Conservation (phyloP, 208 protist genomes). For the Blechomonas ayalai region DNA sequence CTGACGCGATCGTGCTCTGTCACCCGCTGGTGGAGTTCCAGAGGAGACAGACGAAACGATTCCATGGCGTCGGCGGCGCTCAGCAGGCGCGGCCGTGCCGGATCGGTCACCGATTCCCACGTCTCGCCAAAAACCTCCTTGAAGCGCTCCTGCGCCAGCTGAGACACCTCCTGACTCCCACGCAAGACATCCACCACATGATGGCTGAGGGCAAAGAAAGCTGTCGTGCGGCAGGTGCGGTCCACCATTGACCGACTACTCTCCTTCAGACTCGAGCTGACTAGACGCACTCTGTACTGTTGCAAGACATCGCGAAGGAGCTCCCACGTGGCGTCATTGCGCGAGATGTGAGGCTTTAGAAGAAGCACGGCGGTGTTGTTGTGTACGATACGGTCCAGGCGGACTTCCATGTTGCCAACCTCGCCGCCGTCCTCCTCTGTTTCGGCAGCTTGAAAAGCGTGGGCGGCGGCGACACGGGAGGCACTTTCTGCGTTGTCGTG, state of each 20-base stretch:
- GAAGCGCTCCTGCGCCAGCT: conserved; percentile 8
- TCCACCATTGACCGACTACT: conserved; percentile 13
- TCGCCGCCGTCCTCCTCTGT: not conserved
- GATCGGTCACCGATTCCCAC: conserved; percentile 9
- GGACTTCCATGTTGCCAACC: not conserved
- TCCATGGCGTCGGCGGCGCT: conserved; percentile 22
- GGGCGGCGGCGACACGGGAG: not conserved
- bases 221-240: conserved; percentile 7
- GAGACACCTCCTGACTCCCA: conserved; percentile 12
- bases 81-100: conserved; percentile 21
- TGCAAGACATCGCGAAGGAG: conserved; percentile 17
- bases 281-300: conserved; percentile 16
- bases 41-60: conserved; percentile 17
- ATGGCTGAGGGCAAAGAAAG: conserved; percentile 19
- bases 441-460: not conserved
- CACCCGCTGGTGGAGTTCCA: conserved; percentile 29
- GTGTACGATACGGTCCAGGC: conserved; percentile 8
- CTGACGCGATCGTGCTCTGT: conserved; percentile 9
- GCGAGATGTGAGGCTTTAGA: conserved; percentile 37
- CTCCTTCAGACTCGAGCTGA: conserved; percentile 11
- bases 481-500: not conserved
- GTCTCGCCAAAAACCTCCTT: conserved; percentile 16
- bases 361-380: conserved; percentile 44
- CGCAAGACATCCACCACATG: conserved; percentile 8
- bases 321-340: conserved; percentile 6